Evolutionary conservation across 176 grass and related monocot species (phyloP).

Genomic region (Areca catechu): DNA sequence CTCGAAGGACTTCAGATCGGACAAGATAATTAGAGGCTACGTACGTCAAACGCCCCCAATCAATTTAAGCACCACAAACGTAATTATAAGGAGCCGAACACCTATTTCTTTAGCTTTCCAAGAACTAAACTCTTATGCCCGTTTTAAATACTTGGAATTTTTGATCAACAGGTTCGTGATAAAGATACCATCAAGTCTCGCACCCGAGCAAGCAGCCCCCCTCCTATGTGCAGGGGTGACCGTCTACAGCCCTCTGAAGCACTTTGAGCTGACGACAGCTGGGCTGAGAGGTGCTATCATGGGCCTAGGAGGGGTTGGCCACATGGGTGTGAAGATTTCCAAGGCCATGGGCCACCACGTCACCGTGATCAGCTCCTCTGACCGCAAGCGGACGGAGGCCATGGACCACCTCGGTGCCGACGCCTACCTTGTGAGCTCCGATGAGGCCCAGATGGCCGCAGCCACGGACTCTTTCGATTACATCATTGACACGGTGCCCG

Average conservation of each 20-base stretch:
- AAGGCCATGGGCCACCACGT: slow-evolving; percentile 95
- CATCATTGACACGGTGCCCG: slow-evolving; percentile 94
- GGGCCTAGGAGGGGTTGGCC: slow-evolving; percentile 87
- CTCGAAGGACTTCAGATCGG: too few relatives aligned
- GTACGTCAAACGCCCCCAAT: too few relatives aligned
- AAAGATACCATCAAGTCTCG: slow-evolving; percentile 57
- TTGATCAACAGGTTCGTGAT: slow-evolving; percentile 50
- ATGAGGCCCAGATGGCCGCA: slow-evolving; percentile 40
- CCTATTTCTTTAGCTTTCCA: too few relatives aligned
- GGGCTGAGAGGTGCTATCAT: slow-evolving; percentile 66
- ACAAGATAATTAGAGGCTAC: too few relatives aligned
- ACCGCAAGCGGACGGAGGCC: slow-evolving; percentile 66
- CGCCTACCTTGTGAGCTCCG: slow-evolving; percentile 78
- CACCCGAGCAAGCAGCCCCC: slow-evolving; percentile 78
- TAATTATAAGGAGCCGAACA: too few relatives aligned
- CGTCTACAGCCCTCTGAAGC: slow-evolving; percentile 91
- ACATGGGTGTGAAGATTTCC: slow-evolving; percentile 91
- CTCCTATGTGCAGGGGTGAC: slow-evolving; percentile 88
- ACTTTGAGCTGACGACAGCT: slow-evolving; percentile 45
- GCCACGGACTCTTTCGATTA: slow-evolving; percentile 64
- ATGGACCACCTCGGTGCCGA: slow-evolving; percentile 82
- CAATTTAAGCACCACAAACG: too few relatives aligned
- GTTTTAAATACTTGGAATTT: background rate
- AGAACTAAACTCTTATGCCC: too few relatives aligned
- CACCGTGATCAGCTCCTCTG: slow-evolving; percentile 88